Base-by-base conservation (phyloP, 2,329 filamentous ascomycete species). In the Fusarium clavum region DNA sequence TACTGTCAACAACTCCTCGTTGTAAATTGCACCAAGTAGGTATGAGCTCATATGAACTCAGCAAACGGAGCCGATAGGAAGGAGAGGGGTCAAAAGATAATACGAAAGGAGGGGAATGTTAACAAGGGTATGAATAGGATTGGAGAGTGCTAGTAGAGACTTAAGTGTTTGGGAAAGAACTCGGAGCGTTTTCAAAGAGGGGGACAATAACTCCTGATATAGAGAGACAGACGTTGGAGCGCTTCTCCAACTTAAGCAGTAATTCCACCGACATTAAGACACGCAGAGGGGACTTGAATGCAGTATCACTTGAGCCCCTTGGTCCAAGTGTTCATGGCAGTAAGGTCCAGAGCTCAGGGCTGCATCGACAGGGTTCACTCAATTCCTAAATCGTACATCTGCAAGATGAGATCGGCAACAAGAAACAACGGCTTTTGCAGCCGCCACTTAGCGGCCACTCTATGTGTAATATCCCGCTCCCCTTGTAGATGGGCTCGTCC, bases 131-230 rank as follows among this genome's bases (percentile, higher is more conserved):
- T 18, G 18, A 20, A 13, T 51, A 6, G 16, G 16, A 34, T 16
- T 10, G 11, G 32, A 9, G 7, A 29, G 27, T 40, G 16, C 24
- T 27, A 27, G 32, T 41, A 6, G n/a, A 59, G 55, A 49, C 52
- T 59, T 57, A 52, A 46, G 14, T 29, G 18, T 27, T 49, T 30
- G 22, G 6, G 18, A 16, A 18, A 32, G 25, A 24, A 38, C 24
- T 62, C 38, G 44, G 27, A 16, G 43, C 25, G 18, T 11, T 52
- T 40, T 14, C 14, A 29, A 27, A 27, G 30, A 32, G 52, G 18
- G 64, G 64, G 63, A 11, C 12, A 25, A 32, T 22, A 18, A 38
- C 38, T 20, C 46, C 48, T 68, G 47, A 68, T 68, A 68, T 68
- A 68, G 63, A 44, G 38, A 16, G 9, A 34, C 34, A 29, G 34